Evolutionary conservation across 2,329 filamentous ascomycete species (phyloP).

Genomic region (Chaetomiaceae sp.): DNA sequence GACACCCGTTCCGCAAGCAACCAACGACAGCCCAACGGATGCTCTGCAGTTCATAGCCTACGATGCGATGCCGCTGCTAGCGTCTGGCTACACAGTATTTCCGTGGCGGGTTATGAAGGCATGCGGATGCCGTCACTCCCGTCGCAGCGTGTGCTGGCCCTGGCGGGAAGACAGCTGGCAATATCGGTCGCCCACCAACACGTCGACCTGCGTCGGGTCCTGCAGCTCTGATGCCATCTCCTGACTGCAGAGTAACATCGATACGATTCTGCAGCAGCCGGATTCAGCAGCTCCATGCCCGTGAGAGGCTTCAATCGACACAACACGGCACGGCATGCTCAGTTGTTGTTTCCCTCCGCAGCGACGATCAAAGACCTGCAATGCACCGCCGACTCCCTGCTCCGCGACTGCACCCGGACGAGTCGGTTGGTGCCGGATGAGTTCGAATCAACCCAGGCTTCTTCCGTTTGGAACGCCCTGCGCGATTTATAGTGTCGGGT

Average conservation of each 20-base stretch:
- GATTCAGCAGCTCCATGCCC: constrained; percentile 16
- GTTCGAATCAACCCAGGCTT: constrained; percentile 14
- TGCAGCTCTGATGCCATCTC: constrained; percentile 13
- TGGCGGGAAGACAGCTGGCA: background rate
- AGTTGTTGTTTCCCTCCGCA: background rate
- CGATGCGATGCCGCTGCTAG: no score
- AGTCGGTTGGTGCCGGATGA: no score
- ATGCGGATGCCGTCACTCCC: background rate
- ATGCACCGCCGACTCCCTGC: background rate
- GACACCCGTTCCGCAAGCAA: no score
- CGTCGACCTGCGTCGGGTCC: constrained; percentile 9
- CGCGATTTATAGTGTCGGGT: constrained; percentile 15
- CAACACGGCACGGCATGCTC: background rate
- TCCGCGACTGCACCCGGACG: no score
- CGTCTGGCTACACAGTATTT: no score
- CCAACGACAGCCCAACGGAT: no score
- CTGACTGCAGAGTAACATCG: constrained; percentile 10
- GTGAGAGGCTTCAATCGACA: background rate
- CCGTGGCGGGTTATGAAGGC: background rate
- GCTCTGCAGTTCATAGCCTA: no score
- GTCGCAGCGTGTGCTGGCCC: background rate
- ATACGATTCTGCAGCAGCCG: constrained; percentile 17
- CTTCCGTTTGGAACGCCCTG: constrained; percentile 10
- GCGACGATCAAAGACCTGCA: background rate
- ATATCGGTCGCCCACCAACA: background rate